Base-by-base conservation (phyloP, 2,329 filamentous ascomycete species). In the Mollisiaceae sp. region DNA sequence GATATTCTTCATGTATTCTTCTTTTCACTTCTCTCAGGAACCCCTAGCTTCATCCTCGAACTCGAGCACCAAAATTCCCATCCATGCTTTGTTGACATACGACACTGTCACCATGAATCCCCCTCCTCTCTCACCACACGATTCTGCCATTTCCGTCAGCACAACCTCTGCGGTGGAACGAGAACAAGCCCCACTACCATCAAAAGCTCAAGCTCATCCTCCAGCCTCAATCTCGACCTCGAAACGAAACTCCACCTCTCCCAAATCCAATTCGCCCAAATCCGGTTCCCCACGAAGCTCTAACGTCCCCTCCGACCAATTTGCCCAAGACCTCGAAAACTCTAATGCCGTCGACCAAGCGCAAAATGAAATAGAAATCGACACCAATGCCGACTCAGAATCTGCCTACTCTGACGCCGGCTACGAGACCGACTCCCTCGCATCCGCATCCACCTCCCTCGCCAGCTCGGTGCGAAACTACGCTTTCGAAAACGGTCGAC, bases 401-500 rank as follows among this genome's bases (percentile, higher is more conserved):
- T 67, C 63, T 14, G 4, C 22, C 22, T n/a, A 18, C 15, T 20
- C 50, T 8, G 73, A 75, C 66, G 70, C 70, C 9, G 74, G 74
- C 27, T 76, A 76, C 66, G 74, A 73, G 50, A 73, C 72, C 2
- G 74, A 74, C 57, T 67, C 67, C 36, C 9, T 69, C 1, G 65
- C 59, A 14, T 70, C 72, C 3, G 67, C 68, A 43, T 69, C 69
- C 1, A 72, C 72, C 8, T 75, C 73, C 9, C 60, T 76, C 4
- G 63, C 68, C 2, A 71, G 67, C 55, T 78, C 75, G 43, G 77
- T 85, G 27, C 77, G 81, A 52, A 81, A 87, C 66, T 87, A 85
- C 69, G 78, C 79, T 58, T 81, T 78, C 64, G 84, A 87, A 70
- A 86, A 88, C 71, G 86, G 86, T n/a, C 79, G 85, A 27, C 79